Percentiles rank a stretch among this genome's conserved stretches.
Conservation (phyloP, 129 eudicot genomes). For the carrot (Daucus carota) region DNA sequence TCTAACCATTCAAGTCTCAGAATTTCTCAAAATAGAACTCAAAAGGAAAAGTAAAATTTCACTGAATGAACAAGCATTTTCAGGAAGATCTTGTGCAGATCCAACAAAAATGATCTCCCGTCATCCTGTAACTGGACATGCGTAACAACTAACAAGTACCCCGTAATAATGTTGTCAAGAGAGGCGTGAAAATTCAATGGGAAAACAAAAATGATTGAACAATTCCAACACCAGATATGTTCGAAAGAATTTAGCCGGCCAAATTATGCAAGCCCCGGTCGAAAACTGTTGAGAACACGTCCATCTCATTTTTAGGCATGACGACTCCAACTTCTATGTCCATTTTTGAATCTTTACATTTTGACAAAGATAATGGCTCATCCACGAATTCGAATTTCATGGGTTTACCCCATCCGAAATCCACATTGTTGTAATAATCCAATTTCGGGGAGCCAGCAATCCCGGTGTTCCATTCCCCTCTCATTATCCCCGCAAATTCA, state of each 20-base stretch:
- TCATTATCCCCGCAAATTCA: conserved; percentile 13
- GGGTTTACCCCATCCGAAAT: conserved; percentile 7
- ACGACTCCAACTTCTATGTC: neutral
- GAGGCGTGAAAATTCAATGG: too few species aligned
- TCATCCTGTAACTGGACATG: too few species aligned
- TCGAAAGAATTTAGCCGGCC: neutral
- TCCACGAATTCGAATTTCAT: neutral
- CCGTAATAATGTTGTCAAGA: too few species aligned
- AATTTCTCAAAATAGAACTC: too few species aligned
- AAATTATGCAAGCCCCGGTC: neutral
- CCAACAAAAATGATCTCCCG: too few species aligned
- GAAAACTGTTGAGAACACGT: neutral
- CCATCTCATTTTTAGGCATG: neutral
- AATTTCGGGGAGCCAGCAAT: conserved; percentile 21
- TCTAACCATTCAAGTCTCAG: too few species aligned
- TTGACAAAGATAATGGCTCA: neutral
- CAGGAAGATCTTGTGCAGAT: too few species aligned
- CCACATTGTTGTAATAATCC: neutral
- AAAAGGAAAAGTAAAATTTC: too few species aligned
- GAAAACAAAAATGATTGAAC: too few species aligned
- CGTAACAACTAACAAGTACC: too few species aligned
- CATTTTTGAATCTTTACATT: neutral
- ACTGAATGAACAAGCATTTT: too few species aligned
- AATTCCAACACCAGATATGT: too few species aligned
- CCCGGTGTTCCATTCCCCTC: conserved; percentile 20